Conservation (phyloP, 345 rosid genomes). For the Mercurialis annua region DNA sequence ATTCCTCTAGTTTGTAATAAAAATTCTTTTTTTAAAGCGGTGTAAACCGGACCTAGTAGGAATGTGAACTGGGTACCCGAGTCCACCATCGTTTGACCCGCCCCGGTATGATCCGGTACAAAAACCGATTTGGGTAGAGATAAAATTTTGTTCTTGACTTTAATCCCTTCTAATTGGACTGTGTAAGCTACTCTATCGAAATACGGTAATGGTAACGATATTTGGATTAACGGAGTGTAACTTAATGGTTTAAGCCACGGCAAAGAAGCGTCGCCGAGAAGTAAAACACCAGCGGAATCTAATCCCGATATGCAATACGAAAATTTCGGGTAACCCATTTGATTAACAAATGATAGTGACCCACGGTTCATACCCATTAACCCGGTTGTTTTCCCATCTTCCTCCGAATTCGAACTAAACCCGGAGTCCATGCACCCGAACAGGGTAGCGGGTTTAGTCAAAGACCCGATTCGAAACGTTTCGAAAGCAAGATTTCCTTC, state of each 20-base stretch:
- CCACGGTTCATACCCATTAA: conserved; percentile 86
- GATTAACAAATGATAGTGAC: conserved; percentile 63
- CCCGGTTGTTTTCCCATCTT: conserved; percentile 65
- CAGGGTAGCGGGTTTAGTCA: conserved; percentile 32
- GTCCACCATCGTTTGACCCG: conserved; percentile 82
- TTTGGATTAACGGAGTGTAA: conserved; percentile 59
- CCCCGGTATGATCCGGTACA: conserved; percentile 76
- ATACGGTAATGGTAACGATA: conserved; percentile 58
- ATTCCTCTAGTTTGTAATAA: conserved; percentile 43
- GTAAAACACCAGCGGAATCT: conserved; percentile 60
- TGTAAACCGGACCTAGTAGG: conserved; percentile 60
- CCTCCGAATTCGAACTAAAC: conserved; percentile 50
- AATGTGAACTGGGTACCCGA: conserved; percentile 80
- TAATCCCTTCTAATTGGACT: conserved; percentile 61
- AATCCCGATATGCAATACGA: conserved; percentile 76
- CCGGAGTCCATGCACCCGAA: conserved; percentile 84
- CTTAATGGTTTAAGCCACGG: conserved; percentile 47
- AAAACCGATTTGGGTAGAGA: conserved; percentile 48
- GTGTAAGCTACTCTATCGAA: conserved; percentile 71
- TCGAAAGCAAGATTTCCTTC: conserved; percentile 64
- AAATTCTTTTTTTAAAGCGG: conserved; percentile 53
- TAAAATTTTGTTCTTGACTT: conserved; percentile 42
- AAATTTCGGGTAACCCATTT: conserved; percentile 61
- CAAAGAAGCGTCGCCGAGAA: conserved; percentile 51
- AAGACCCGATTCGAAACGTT: conserved; percentile 45